Evolutionary conservation across 1,284 basidiomycete genomes (phyloP), one percentile per base, ranked within the genome.

Genomic region (Sporisorium iseilematis-ciliati): DNA sequence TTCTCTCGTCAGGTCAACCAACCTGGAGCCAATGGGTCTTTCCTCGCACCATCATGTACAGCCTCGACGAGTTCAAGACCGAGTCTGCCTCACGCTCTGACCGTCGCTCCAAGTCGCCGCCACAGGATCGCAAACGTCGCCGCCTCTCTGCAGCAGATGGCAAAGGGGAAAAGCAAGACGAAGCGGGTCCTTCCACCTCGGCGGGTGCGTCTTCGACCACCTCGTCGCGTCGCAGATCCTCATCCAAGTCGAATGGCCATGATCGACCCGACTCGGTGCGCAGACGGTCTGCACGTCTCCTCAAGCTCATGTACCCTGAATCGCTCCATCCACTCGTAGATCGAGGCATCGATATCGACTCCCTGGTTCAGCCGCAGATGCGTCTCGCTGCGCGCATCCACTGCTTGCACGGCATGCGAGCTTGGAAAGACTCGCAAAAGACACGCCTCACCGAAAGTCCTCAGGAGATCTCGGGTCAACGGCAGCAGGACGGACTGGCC

Each of bases 11-110:
- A 2, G 57, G 66, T 41, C 67, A 75, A 33, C 18, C 53, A 6
- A 69, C 67, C 11, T 75, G 72, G 72, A 52, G 50, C n/a, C 48
- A 60, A 20, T 75, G 72, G 72, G 41, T 75, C 33, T 75, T 70
- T 43, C 72, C 72, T 25, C 72, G 72, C 33, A 46, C 57, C 49
- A 45, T 59, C 31, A 59, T 70, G 58, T 52, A 53, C 49, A 53
- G 25, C 25, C 59, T 75, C 26, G 54, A 65, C 49, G 61, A 64
- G 18, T 65, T 54, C 57, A 75, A 63, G 53, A 6, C 33, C 14
- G 62, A 65, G 16, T 29, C 42, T 3, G 46, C 54, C 33, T 21
- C 45, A 3, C 11, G n/a, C 26, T 29, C 48, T 1, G 26, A 29
- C 31, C 42, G 35, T 18, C 49, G 42, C 12, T 45, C 54, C 14